These are phyloP conservation scores for Biancaea sappan DNA, from an alignment of 306 rosid genomes.

Conservation along the genomic window DNA sequence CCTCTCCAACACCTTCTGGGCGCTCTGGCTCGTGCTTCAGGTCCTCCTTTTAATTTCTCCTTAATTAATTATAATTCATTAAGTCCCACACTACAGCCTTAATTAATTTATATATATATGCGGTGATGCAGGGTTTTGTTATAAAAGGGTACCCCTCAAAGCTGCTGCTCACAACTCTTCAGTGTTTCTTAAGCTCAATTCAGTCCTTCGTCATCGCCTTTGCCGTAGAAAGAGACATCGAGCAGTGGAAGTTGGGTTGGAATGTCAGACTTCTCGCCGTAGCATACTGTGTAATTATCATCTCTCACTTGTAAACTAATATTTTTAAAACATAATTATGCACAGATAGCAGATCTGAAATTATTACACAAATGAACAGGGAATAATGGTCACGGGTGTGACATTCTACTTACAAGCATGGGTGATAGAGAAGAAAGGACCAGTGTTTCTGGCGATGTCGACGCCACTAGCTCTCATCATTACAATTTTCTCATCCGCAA, in stretches of 20 bases:
- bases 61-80: not conserved
- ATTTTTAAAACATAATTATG: too few species aligned
- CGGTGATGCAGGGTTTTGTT: constrained; percentile 61
- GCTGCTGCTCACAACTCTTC: constrained; percentile 74
- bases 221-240: constrained; percentile 64
- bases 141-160: constrained; percentile 72
- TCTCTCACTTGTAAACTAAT: too few species aligned
- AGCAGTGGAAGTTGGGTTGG: constrained; percentile 79
- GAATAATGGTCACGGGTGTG: constrained; percentile 75
- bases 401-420: constrained; percentile 83
- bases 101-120: too few species aligned
- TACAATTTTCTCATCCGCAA: constrained; percentile 58
- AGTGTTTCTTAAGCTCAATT: constrained; percentile 61
- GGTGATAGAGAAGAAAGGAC: constrained; percentile 83
- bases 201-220: constrained; percentile 69
- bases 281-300: constrained; percentile 59
- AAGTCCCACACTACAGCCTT: too few species aligned
- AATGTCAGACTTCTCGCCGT: constrained; percentile 71
- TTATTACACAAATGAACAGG: too few species aligned
- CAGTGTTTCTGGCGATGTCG: constrained; percentile 85
- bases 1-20: constrained; percentile 70
- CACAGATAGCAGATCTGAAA: too few species aligned
- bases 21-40: constrained; percentile 80
- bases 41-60: constrained; percentile 34
- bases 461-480: constrained; percentile 69